A percentile compares a stretch with the other conserved stretches of the same genome.
Conservation (phyloP, 139 green algal genomes). For the Ulvella scutata region DNA sequence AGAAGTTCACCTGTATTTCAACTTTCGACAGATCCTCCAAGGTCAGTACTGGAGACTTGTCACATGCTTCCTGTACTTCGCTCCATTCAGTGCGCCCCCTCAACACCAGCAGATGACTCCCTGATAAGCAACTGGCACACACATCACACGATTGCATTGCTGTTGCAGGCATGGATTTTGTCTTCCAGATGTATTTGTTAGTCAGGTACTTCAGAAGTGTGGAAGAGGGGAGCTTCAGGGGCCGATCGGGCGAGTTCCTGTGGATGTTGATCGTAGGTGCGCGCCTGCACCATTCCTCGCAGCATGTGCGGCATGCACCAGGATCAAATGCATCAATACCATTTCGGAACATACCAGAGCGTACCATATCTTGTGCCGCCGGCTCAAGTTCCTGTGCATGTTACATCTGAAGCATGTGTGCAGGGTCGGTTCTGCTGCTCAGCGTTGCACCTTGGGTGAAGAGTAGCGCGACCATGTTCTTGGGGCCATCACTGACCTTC, state of each 20-base stretch:
- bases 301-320: background rate
- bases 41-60: slow-evolving; percentile 85
- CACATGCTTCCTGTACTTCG: slow-evolving; percentile 99
- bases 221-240: slow-evolving; percentile 89
- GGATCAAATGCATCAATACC: background rate
- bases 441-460: slow-evolving; percentile 73
- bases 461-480: slow-evolving; percentile 66
- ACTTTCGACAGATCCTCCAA: slow-evolving; percentile 76
- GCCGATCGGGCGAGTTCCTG: slow-evolving; percentile 85
- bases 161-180: slow-evolving; percentile 83
- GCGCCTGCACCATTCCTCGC: background rate
- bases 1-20: slow-evolving; percentile 96
- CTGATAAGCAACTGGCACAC: background rate
- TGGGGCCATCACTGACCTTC: slow-evolving; percentile 90
- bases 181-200: slow-evolving; percentile 99
- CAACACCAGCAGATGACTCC: background rate
- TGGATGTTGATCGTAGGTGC: slow-evolving; percentile 93
- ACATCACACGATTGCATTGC: background rate
- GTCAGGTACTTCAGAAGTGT: slow-evolving; percentile 90
- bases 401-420: background rate
- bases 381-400: background rate
- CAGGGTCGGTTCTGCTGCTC: slow-evolving; percentile 57
- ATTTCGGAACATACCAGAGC: background rate
- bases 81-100: slow-evolving; percentile 53
- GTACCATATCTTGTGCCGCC: background rate